Evolutionary conservation across 1,284 basidiomycete genomes (phyloP).

Genomic region (Mycena sp.): DNA sequence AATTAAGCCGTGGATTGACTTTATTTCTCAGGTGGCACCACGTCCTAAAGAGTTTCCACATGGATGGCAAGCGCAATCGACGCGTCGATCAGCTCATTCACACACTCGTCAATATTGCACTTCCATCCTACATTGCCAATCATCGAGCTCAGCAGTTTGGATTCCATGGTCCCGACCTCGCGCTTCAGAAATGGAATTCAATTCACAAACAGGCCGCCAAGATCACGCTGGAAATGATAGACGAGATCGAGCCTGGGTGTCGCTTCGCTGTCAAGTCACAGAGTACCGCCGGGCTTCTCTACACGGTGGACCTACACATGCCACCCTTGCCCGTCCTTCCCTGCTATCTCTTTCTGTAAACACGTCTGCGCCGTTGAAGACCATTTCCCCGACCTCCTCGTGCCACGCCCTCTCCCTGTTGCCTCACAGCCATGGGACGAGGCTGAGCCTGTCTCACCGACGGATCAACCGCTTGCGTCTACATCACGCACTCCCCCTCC

Average conservation of each 20-base stretch:
- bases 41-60: conserved; percentile 31
- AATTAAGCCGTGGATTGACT: background rate
- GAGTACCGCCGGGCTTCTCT: background rate
- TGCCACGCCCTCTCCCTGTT: background rate
- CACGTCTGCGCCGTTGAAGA: conserved; percentile 10
- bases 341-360: too few relatives aligned
- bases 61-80: conserved; percentile 35
- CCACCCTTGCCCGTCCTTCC: conserved; percentile 16
- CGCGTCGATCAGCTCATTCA: conserved; percentile 30
- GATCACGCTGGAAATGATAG: background rate
- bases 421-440: conserved; percentile 8
- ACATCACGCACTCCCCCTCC: too few relatives aligned
- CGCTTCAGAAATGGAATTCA: background rate
- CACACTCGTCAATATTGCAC: conserved; percentile 19
- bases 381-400: conserved; percentile 5
- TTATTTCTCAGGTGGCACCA: conserved; percentile 35
- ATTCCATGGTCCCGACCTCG: conserved; percentile 28
- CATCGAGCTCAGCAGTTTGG: conserved; percentile 22
- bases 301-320: conserved; percentile 16
- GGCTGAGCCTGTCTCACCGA: too few relatives aligned
- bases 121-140: conserved; percentile 18
- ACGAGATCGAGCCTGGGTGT: background rate
- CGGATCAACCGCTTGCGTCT: too few relatives aligned
- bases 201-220: background rate
- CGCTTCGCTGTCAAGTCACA: conserved; percentile 21